Conservation (phyloP, 768 basidiomycete genomes). For the Boletus sp. region DNA sequence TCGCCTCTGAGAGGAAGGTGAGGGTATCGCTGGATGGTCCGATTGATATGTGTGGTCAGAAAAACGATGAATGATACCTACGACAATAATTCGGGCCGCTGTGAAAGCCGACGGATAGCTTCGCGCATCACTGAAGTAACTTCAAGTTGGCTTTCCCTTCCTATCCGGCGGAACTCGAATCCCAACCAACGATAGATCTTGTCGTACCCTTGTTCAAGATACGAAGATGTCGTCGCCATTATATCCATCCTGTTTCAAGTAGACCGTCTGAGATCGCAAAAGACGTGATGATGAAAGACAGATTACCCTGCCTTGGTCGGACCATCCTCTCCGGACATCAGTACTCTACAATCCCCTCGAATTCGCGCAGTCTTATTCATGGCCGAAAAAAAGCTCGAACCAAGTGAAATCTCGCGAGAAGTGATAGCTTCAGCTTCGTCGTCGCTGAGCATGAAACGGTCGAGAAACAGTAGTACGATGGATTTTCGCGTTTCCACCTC, state of each 20-base stretch:
- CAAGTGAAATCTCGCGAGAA: constrained; percentile 75
- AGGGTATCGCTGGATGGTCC: constrained; percentile 63
- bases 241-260: constrained; percentile 70
- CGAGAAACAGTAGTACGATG: constrained; percentile 76
- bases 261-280: background rate
- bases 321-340: constrained; percentile 83
- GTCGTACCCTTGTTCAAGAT: constrained; percentile 86
- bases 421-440: constrained; percentile 71
- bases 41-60: background rate
- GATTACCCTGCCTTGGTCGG: constrained; percentile 72
- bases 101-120: constrained; percentile 68
- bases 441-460: constrained; percentile 78
- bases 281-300: background rate
- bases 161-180: constrained; percentile 79
- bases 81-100: constrained; percentile 69
- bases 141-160: constrained; percentile 71
- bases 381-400: constrained; percentile 70
- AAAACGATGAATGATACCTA: constrained; percentile 7
- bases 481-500: constrained; percentile 67
- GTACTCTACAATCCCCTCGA: constrained; percentile 75
- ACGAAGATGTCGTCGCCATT: constrained; percentile 73
- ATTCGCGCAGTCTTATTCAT: constrained; percentile 87
- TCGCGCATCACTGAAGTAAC: constrained; percentile 63
- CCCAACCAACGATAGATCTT: constrained; percentile 85
- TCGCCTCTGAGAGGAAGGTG: constrained; percentile 70